Evolutionary conservation across 2,329 filamentous ascomycete species (phyloP).

Genomic region (Xylariaceae sp.): DNA sequence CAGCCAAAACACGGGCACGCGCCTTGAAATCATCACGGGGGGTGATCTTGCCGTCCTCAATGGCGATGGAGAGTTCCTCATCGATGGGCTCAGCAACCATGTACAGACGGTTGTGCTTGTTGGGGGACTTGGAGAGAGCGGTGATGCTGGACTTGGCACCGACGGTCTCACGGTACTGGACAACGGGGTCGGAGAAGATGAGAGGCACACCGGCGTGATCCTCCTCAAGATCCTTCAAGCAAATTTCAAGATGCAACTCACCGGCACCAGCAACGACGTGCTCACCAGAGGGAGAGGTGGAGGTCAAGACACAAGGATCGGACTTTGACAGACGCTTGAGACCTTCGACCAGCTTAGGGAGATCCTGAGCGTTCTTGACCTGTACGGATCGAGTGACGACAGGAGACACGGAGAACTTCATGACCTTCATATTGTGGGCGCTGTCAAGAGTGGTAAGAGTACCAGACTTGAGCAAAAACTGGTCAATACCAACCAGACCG

Average conservation of each 20-base stretch:
- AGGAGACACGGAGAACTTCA: constrained; percentile 99
- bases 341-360: constrained; percentile 99
- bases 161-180: constrained; percentile 98
- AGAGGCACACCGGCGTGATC: constrained; percentile 99
- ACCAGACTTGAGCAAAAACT: constrained; percentile 99
- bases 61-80: constrained; percentile 87
- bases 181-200: constrained; percentile 95
- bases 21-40: constrained; percentile 99
- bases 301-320: constrained; percentile 93
- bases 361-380: constrained; percentile 99
- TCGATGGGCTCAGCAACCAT: constrained; percentile 85
- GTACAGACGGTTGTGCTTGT: constrained; percentile 99
- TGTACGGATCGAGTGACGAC: constrained; percentile 98
- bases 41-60: constrained; percentile 86
- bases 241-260: constrained; percentile 99
- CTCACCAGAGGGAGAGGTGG: constrained; percentile 89
- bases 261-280: constrained; percentile 98
- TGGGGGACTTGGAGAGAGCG: constrained; percentile 98
- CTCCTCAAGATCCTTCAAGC: constrained; percentile 99
- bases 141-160: constrained; percentile 81
- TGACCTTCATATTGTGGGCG: constrained; percentile 99
- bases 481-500: constrained; percentile 97
- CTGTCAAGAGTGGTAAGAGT: constrained; percentile 96
- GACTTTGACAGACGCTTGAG: constrained; percentile 99
- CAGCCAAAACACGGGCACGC: constrained; percentile 91